Percentiles rank a stretch among this genome's conserved stretches.
Conservation (phyloP, 78 protist species). For the Cavenderia fasciculata region DNA sequence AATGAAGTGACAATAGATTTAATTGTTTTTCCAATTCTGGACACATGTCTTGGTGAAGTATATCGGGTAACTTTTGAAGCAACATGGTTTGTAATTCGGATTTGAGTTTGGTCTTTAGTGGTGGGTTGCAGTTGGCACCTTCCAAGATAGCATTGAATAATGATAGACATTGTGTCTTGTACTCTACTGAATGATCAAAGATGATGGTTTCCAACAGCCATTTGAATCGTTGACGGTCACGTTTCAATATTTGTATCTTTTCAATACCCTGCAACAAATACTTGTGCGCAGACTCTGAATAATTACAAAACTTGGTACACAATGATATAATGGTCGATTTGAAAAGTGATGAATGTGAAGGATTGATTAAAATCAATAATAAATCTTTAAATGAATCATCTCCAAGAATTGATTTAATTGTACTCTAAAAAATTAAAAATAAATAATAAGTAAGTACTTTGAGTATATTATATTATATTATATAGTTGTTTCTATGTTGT, state of each 20-base stretch:
- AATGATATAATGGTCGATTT: background rate
- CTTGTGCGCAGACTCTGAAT: slow-evolving; percentile 15
- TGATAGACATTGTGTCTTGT: slow-evolving; percentile 10
- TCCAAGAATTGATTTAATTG: slow-evolving; percentile 33
- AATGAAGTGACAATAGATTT: slow-evolving; percentile 1
- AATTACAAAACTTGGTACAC: background rate
- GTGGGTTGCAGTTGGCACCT: background rate
- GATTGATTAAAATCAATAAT: slow-evolving; percentile 15
- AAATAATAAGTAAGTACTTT: too few species aligned
- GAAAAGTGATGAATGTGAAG: background rate
- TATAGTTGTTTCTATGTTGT: background rate
- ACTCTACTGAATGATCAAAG: background rate
- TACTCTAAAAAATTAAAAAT: too few species aligned
- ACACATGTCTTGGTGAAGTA: background rate
- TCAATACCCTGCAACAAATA: slow-evolving; percentile 11
- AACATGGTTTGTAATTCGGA: slow-evolving; percentile 4
- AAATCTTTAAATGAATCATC: slow-evolving; percentile 23
- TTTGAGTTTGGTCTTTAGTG: background rate
- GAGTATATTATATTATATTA: background rate
- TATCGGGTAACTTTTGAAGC: background rate
- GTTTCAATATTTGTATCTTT: slow-evolving; percentile 20
- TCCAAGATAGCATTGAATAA: slow-evolving; percentile 5
- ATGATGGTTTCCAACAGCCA: slow-evolving; percentile 44
- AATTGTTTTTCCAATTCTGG: slow-evolving; percentile 15
- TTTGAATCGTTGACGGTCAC: slow-evolving; percentile 39